Conservation (phyloP, 176 grass and related monocot genomes). For the Zea mays region DNA sequence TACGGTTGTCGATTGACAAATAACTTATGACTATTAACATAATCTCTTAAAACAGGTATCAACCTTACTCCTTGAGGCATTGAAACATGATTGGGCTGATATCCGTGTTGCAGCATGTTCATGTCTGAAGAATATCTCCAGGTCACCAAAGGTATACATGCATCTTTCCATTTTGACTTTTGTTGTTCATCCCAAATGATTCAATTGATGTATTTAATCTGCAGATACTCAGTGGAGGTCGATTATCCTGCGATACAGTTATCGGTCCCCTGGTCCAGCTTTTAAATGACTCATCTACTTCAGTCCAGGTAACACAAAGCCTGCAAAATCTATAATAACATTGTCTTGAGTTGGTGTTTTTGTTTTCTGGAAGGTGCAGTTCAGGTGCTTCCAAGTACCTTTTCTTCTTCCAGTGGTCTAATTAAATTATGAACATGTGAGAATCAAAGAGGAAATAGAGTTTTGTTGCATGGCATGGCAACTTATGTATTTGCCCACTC, state of each 20-base stretch:
- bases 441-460: not conserved
- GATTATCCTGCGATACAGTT: slow-evolving; percentile 71
- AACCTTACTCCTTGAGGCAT: slow-evolving; percentile 71
- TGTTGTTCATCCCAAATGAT: slow-evolving; percentile 33
- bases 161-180: slow-evolving; percentile 32
- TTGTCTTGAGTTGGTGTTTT: slow-evolving; percentile 6
- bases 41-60: slow-evolving; percentile 56
- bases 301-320: slow-evolving; percentile 72
- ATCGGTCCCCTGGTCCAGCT: slow-evolving; percentile 70
- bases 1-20: not conserved
- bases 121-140: slow-evolving; percentile 95
- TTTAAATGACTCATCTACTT: slow-evolving; percentile 70
- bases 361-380: not conserved
- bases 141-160: slow-evolving; percentile 71
- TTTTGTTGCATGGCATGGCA: slow-evolving; percentile 16
- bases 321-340: slow-evolving; percentile 12
- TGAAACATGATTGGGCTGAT: slow-evolving; percentile 81
- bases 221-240: slow-evolving; percentile 85
- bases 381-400: slow-evolving; percentile 8
- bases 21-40: slow-evolving; percentile 25
- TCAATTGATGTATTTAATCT: slow-evolving; percentile 42
- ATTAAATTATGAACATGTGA: not conserved
- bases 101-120: slow-evolving; percentile 82
- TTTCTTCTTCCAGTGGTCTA: slow-evolving; percentile 23
- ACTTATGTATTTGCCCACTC: slow-evolving; percentile 11